Conservation (phyloP, 495 filamentous ascomycete species). For the Paragyromitra xinjiangensis region DNA sequence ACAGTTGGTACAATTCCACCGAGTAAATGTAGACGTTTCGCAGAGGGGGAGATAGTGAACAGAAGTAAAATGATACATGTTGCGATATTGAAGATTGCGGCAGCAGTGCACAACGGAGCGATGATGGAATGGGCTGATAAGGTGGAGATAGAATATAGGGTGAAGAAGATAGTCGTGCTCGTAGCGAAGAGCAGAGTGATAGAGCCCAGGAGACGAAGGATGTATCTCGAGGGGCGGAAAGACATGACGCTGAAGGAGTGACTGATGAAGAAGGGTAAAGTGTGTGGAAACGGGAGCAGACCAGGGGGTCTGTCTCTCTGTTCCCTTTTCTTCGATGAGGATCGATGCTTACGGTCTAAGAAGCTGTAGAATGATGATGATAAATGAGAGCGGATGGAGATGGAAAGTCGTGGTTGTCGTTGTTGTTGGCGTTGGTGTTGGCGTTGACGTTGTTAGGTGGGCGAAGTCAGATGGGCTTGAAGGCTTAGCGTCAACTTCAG, state of each 20-base stretch:
- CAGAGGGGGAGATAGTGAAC: constrained; percentile 31
- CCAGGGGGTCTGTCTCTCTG: constrained; percentile 42
- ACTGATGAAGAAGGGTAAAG: not conserved
- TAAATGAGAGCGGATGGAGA: constrained; percentile 20
- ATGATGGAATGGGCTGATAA: constrained; percentile 41
- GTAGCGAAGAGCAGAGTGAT: constrained; percentile 43
- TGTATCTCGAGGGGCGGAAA: constrained; percentile 42
- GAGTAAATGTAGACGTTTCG: constrained; percentile 35
- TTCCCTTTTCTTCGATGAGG: constrained; percentile 33
- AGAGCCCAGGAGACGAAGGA: constrained; percentile 45
- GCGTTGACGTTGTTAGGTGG: constrained; percentile 16
- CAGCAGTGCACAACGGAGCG: constrained; percentile 43
- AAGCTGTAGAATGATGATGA: constrained; percentile 16
- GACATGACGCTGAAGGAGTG: constrained; percentile 44
- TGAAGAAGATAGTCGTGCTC: constrained; percentile 46
- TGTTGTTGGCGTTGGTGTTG: constrained; percentile 8
- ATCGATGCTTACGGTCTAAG: constrained; percentile 20
- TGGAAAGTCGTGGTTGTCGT: constrained; percentile 16
- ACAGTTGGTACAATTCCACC: constrained; percentile 42
- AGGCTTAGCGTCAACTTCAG: constrained; percentile 32
- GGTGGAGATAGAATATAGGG: constrained; percentile 49
- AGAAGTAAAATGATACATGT: constrained; percentile 40
- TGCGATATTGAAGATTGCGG: constrained; percentile 40
- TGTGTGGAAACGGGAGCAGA: constrained; percentile 50
- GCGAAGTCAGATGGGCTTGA: constrained; percentile 27